Evolutionary conservation across 352 stramenopile genomes (phyloP), one percentile per base, ranked within the genome.

Genomic region (Pythium monospermum): DNA sequence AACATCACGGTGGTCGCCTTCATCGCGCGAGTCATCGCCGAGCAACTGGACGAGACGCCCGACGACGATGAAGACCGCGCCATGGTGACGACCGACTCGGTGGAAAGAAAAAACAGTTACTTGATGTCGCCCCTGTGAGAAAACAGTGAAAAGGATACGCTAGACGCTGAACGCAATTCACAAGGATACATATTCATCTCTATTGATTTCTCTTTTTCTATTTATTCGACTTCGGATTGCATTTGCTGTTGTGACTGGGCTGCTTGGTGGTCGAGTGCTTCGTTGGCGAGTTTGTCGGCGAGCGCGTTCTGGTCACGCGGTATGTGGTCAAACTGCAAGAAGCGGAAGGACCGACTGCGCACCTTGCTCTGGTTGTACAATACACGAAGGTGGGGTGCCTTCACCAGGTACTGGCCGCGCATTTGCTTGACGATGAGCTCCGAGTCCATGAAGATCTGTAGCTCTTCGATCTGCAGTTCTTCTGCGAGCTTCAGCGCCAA

Each of bases 371-470:
- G 46, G 40, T 70, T 28, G 47, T 81, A 61, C 1, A 91, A 53
- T 50, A 18, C 37, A 3, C 64, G 67, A 18, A 91, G 60, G 40
- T 85, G 72, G 6, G 69, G 58, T 12, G 76, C 69, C 47, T 87
- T 87, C 46, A 91, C 80, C 54, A 73, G 76, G 53, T 88, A 91
- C 27, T 71, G 55, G 31, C 75, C 80, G 27, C 67, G 61, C 76
- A 91, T 91, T 50, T 91, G 80, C 33, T 76, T 72, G 33, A 88
- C 60, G n/a, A 91, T 62, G 41, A 91, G 69, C 62, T 88, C 71
- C 66, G 80, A 91, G 71, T 91, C 80, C 80, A 91, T 81, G 65
- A 71, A 69, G 18, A 91, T 61, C 43, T 72, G 55, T 19, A 91
- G 56, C 38, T 67, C 37, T 4, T 49, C 26, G 12, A 66, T 58